A percentile compares a stretch with the other conserved stretches of the same genome.
phyloP scores from a whole-genome alignment of 2,329 filamentous ascomycete species.

The Monosporascus sp. region DNA sequence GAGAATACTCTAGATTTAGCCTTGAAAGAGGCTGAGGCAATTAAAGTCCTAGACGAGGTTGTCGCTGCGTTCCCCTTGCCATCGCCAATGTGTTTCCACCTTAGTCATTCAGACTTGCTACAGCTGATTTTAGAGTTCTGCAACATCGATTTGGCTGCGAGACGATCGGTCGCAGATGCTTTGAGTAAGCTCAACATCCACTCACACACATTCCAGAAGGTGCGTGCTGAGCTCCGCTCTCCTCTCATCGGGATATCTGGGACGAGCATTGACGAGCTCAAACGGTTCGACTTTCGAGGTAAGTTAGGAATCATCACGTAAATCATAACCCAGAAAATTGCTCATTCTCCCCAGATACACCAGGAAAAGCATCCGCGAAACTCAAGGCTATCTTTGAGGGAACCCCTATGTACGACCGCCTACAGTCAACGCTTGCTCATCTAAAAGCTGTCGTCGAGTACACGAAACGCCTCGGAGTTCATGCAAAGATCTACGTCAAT shows the following conservation, averaged over 20 bases:
- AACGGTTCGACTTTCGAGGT: constrained; percentile 87
- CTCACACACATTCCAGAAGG: constrained; percentile 75
- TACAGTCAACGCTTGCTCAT: constrained; percentile 72
- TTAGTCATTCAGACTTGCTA: constrained; percentile 84
- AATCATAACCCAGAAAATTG: background rate
- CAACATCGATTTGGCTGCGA: constrained; percentile 64
- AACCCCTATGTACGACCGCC: constrained; percentile 65
- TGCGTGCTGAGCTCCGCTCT: constrained; percentile 76
- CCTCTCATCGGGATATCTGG: constrained; percentile 75
- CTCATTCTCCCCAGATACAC: constrained; percentile 38
- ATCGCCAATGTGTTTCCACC: constrained; percentile 76
- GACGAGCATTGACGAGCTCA: constrained; percentile 84
- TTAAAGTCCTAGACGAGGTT: constrained; percentile 93
- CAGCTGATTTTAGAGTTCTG: constrained; percentile 89
- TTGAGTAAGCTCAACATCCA: constrained; percentile 84
- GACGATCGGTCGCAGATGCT: constrained; percentile 71
- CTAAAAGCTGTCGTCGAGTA: constrained; percentile 74
- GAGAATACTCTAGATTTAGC: constrained; percentile 74
- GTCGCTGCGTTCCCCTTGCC: constrained; percentile 74
- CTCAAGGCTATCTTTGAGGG: constrained; percentile 57
- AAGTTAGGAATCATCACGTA: constrained; percentile 15
- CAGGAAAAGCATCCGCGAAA: constrained; percentile 52
- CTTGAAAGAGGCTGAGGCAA: constrained; percentile 85
- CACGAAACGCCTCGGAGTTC: constrained; percentile 67
- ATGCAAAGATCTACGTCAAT: constrained; percentile 74